These are phyloP conservation scores for Rhizophagus clarus DNA, from an alignment of 192 early-diverging fungal genomes.

Conservation along the genomic window DNA sequence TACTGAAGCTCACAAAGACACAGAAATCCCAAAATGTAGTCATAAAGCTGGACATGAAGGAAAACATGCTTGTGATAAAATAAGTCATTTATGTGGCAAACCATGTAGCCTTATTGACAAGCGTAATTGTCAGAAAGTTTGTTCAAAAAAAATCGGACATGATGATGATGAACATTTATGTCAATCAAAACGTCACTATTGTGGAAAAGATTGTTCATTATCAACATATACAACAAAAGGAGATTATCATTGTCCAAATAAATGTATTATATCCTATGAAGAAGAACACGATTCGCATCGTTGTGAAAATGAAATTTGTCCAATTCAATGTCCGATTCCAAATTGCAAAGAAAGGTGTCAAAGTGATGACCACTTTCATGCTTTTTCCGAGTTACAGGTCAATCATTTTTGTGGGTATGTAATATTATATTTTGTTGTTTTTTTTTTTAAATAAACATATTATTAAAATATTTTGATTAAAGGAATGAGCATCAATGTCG, in stretches of 20 bases:
- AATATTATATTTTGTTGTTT: neutral
- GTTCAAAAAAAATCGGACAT: conserved; percentile 31
- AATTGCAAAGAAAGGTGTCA: conserved; percentile 2
- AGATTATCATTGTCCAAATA: conserved; percentile 18
- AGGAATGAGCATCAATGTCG: conserved; percentile 32
- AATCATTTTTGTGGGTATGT: conserved; percentile 30
- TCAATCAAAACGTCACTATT: conserved; percentile 24
- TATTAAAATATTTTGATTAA: neutral
- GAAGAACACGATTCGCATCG: neutral
- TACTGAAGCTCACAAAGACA: neutral
- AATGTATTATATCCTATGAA: conserved; percentile 9
- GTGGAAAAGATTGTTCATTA: conserved; percentile 31
- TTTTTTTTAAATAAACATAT: neutral
- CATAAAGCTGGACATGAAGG: conserved; percentile 25
- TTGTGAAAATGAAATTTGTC: conserved; percentile 26
- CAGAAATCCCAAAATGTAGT: conserved; percentile 25
- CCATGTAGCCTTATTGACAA: neutral
- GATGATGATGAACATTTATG: conserved; percentile 18
- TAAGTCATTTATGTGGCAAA: neutral
- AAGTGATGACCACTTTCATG: conserved; percentile 25
- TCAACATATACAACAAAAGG: conserved; percentile 13
- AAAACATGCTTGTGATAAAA: conserved; percentile 16
- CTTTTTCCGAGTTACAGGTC: neutral
- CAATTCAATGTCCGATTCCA: conserved; percentile 22
- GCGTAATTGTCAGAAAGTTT: conserved; percentile 27